Evolutionary conservation across 805 yeast genomes (phyloP), one percentile per base, ranked within the genome.

Genomic region (Wickerhamomyces xylosicus): DNA sequence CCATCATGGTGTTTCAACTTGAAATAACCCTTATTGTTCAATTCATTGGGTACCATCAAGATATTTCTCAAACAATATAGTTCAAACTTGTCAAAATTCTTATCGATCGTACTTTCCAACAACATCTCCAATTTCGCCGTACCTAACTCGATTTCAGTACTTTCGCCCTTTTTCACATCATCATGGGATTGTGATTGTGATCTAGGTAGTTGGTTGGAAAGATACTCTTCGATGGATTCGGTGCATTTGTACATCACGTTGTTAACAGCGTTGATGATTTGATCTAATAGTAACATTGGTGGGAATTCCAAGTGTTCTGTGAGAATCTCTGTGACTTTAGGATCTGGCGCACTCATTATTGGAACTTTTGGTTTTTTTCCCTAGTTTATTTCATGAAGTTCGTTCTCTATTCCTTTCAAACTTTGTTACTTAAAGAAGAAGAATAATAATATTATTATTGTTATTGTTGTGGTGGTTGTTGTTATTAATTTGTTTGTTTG

Each of bases 251-350:
- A 82, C 77, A 86, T 72, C 20, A 85, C 74, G 37, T 78, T 86
- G 52, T 87, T 87, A 19, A 85, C 92, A 1, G 86, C 84, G 57
- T 87, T 86, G 48, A 87, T 85, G 11, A 89, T 79, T 51, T 85
- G 95, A 50, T 89, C 97, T 5, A 89, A 71, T 13, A 87, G 62
- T 1, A 89, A 74, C 9, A 86, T 71, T 0, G 96, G 95, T 7
- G 92, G 83, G 51, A 73, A 85, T 28, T 85, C 95, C 28, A 89
- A 62, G 54, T 87, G 95, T 59, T 87, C 96, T 1, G 95, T 83
- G 37, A 89, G 65, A 15, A 86, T 49, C 33, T 72, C 67, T 8
- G 72, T 69, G 1, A 72, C 38, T 10, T 46, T 41, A 2, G 21
- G 28, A 16, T 41, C 46, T 5, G 53, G 50, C 4, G 46, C 38